A percentile compares a stretch with the other conserved stretches of the same genome.
Evolutionary conservation across 441 rosid species (phyloP).

Genomic region (Adansonia rubrostipa): DNA sequence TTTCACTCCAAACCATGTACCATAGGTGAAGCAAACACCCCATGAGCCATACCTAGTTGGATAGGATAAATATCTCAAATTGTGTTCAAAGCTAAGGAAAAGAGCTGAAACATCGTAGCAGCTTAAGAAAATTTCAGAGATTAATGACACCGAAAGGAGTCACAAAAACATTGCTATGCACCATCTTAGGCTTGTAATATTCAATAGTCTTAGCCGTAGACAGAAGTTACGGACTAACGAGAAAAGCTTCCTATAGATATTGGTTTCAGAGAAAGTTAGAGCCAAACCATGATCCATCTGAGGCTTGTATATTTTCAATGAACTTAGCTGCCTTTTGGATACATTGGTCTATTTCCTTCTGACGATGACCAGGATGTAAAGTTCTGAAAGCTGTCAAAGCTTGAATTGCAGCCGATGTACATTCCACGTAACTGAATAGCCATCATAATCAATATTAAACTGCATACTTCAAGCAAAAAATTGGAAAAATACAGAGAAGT

Average conservation of each 20-base stretch:
- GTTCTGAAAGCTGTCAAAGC: conserved; percentile 62
- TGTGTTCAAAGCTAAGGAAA: conserved; percentile 1
- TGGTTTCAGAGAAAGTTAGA: conserved; percentile 24
- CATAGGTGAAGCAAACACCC: conserved; percentile 95
- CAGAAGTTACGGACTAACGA: not conserved
- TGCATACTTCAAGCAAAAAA: conserved; percentile 15
- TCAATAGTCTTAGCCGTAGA: not conserved
- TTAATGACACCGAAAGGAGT: not conserved
- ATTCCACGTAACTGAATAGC: conserved; percentile 67
- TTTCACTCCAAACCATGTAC: conserved; percentile 83
- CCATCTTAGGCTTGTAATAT: not conserved
- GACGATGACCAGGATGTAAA: conserved; percentile 60
- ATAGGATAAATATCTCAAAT: not conserved
- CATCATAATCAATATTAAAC: conserved; percentile 24
- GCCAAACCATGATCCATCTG: conserved; percentile 76
- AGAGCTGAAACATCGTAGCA: not conserved
- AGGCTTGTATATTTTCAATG: conserved; percentile 57
- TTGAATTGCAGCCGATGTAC: conserved; percentile 78
- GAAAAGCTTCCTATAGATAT: not conserved
- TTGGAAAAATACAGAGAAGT: not conserved
- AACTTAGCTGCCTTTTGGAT: conserved; percentile 55
- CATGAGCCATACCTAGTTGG: conserved; percentile 86
- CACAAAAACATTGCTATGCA: not conserved
- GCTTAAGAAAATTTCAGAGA: not conserved
- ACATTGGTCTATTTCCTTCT: conserved; percentile 58